These are phyloP conservation scores for Amesomyces nigricolor DNA, from an alignment of 2,329 filamentous ascomycete genomes.

Conservation along the genomic window DNA sequence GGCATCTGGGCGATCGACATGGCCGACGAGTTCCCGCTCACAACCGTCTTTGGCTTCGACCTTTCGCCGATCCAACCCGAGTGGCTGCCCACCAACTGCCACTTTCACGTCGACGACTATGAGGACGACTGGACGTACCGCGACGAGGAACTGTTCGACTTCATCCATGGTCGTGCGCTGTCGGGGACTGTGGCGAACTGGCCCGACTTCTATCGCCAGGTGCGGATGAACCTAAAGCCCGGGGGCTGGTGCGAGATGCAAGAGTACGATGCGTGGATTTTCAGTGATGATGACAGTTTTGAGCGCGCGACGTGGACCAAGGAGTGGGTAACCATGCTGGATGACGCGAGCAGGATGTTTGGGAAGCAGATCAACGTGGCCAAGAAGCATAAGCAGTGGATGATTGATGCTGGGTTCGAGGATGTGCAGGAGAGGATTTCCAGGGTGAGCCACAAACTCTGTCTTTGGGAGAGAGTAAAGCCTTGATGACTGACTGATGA, in stretches of 20 bases:
- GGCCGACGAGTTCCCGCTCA: constrained; percentile 41
- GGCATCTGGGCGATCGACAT: constrained; percentile 60
- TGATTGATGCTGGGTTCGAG: constrained; percentile 22
- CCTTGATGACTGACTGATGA: background rate
- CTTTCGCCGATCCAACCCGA: constrained; percentile 54
- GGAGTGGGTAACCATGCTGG: constrained; percentile 36
- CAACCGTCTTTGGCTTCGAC: constrained; percentile 44
- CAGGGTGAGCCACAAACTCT: constrained; percentile 22
- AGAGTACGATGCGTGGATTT: constrained; percentile 19
- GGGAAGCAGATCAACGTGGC: constrained; percentile 38
- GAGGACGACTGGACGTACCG: constrained; percentile 43
- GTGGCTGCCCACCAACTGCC: constrained; percentile 52
- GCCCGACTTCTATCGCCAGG: constrained; percentile 18
- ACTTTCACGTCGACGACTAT: constrained; percentile 56
- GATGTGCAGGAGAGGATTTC: constrained; percentile 17
- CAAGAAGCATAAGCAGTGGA: constrained; percentile 29
- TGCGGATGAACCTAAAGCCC: constrained; percentile 17
- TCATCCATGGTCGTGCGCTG: constrained; percentile 45
- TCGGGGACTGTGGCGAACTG: constrained; percentile 20
- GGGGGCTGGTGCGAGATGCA: constrained; percentile 23
- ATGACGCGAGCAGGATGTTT: constrained; percentile 33
- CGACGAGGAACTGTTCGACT: constrained; percentile 45
- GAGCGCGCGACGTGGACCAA: constrained; percentile 35
- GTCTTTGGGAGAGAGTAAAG: background rate
- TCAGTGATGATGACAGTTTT: constrained; percentile 47